Evolutionary conservation across 1,284 basidiomycete species (phyloP), one percentile per base, ranked within the genome.

Genomic region (Pascua sp.): DNA sequence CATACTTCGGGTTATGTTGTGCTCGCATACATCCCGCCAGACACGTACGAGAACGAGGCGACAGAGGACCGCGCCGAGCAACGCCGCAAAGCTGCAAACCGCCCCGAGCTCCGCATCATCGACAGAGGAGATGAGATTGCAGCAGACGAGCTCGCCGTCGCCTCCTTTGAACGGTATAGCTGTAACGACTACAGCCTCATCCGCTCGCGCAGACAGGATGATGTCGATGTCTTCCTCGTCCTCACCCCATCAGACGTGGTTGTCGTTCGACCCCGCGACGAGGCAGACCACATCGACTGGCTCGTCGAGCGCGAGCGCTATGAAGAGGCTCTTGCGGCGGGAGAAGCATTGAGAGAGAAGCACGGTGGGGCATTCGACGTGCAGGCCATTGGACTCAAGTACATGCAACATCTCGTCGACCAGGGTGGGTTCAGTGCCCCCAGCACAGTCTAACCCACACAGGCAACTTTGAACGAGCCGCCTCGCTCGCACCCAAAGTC

Each of bases 21-120:
- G 15, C 80, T 98, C 47, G 90, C 91, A 0, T 97, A 91, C 68
- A 80, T 72, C 53, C 75, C 62, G 59, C 78, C 63, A 65, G 80
- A 69, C 68, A 78, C 54, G 57, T 77, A 58, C 66, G 65, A 66
- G 52, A 73, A 89, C 64, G 89, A 91, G 73, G 84, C 85, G 59
- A 86, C 87, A 0, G 81, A 85, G 4, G 86, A 91, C 67, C 83
- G 83, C 11, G 79, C 81, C 1, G 82, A 84, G 66, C 89, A 92
- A 73, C 84, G 87, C 13, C 84, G 91, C 8, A 89, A 89, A 69
- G 84, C 84, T 0, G 90, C 91, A 1, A 87, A 91, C 61, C 86
- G 89, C 18, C 95, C 96, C 2, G 95, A 98, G 75, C 81, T 99
- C 48, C 85, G 93, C 11, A 89, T 98, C 64, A 89, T 99, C 63